Percentiles rank a stretch among this genome's conserved stretches.
Evolutionary conservation across 2,329 filamentous ascomycete genomes (phyloP).

Genomic region (Phialemonium atrogriseum): DNA sequence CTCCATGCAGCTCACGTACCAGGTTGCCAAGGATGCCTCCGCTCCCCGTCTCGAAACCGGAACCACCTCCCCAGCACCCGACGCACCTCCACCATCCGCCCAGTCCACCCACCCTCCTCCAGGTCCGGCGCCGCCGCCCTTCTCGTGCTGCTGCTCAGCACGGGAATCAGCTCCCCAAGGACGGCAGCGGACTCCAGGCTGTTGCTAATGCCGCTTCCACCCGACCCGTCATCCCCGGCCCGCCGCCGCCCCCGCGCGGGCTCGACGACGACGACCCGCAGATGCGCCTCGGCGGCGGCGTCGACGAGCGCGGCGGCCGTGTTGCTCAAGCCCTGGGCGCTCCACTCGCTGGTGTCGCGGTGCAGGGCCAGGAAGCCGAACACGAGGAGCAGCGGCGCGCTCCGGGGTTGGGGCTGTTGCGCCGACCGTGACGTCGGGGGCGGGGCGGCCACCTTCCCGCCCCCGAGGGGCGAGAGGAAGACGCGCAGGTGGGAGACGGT

Average conservation of each 20-base stretch:
- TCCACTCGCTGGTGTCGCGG: conserved; percentile 63
- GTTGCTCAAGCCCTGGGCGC: conserved; percentile 60
- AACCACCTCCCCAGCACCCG: conserved; percentile 61
- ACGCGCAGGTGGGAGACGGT: conserved; percentile 72
- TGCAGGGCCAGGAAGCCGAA: conserved; percentile 61
- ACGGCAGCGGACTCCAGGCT: conserved; percentile 31
- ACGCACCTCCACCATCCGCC: conserved; percentile 48
- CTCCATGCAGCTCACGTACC: too few species aligned
- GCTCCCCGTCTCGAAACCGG: conserved; percentile 32
- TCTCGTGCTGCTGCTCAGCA: conserved; percentile 50
- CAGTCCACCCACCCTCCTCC: conserved; percentile 47
- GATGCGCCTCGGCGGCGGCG: conserved; percentile 37
- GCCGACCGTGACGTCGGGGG: conserved; percentile 4
- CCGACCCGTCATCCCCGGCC: conserved; percentile 18
- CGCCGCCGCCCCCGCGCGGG: conserved; percentile 18
- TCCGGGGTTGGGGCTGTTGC: neutral
- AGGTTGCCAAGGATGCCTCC: too few species aligned
- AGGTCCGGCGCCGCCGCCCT: conserved; percentile 26
- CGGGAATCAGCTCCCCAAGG: conserved; percentile 45
- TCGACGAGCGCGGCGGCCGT: conserved; percentile 58
- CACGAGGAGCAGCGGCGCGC: conserved; percentile 43
- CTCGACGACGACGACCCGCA: conserved; percentile 40
- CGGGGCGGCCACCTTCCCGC: conserved; percentile 2
- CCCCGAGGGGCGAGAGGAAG: conserved; percentile 46
- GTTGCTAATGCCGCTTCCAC: conserved; percentile 10